Base-by-base conservation (phyloP, 179 eudicot genomes). In the Heliamphora pulchella region DNA sequence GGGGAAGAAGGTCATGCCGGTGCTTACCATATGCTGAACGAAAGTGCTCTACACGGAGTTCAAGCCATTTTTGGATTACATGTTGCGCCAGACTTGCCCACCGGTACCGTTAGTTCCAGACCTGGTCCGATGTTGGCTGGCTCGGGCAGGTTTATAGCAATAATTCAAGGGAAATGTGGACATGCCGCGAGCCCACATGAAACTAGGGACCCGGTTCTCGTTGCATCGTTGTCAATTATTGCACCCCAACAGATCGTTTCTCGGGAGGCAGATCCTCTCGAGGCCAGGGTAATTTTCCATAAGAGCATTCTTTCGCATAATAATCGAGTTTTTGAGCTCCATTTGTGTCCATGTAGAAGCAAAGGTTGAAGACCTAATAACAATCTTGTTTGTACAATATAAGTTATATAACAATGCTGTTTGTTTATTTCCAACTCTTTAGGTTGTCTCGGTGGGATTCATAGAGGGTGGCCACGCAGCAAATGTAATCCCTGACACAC, bases 1-100 rank as follows among this genome's bases (percentile, higher is more conserved):
- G 96, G 82, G 14, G 96, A 91, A 86, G 96, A 91, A 82, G 91
- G 90, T 47, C 84, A 70, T 81, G 92, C 85, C n/a, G 96, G 96
- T 31, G 96, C 96, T 41, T 88, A 89, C 82, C 80, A 87, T 70
- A 84, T 91, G 87, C 73, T 91, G 78, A 82, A 90, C 66, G 89
- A 89, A 18, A 93, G 96, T 50, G 87, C 82, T 67, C 78, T 91
- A 13, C 87, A 89, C 39, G 80, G 84, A 17, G 86, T 85, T 48
- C 71, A 83, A 78, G 92, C 90, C 63, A 91, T 91, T 71, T 91
- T 91, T 43, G 93, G 87, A 51, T 76, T 91, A 61, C 94, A 91
- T 74, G 90, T 91, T 75, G 59, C 9, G 1, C 90, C 92, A 62
- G 4, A 6, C 5, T 1, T 78, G 46, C 89, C 91, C 31, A 86